Evolutionary conservation across 371 early-diverging fungal species (phyloP), one percentile per base, ranked within the genome.

Genomic region (Fennellomyces sp.): DNA sequence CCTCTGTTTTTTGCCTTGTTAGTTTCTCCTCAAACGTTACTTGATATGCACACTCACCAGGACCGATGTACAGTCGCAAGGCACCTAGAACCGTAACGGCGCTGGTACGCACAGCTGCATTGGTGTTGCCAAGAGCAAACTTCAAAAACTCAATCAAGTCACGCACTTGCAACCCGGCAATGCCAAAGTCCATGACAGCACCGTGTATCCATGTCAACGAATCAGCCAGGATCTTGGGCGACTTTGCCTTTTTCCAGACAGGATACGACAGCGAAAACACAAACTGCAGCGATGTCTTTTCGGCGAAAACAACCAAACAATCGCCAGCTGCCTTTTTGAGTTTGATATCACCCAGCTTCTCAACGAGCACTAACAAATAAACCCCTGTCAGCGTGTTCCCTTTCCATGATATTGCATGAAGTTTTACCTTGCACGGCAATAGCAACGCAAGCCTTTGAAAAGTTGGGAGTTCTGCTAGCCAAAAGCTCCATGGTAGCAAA

Each of bases 271-370:
- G 88, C 3, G 82, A 77, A 3, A 96, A 75, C 0, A 97, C 94
- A 69, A 94, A 91, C 55, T 88, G 87, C 0, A 97, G 72, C 0
- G 93, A 84, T 8, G 81, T 80, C 13, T 78, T 78, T 71, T 94
- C 95, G 0, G 91, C 89, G 54, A 92, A 88, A 1, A 78, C 75
- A 11, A 81, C 81, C 68, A 97, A 70, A 50, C 91, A 89, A 21
- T 91, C 92, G 6, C 88, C 88, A 0, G 95, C 93, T 0, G 87
- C 81, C 26, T 88, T 90, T 64, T 95, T 96, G 26, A 96, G 76
- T 68, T 97, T 97, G 63, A 93, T 89, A 61, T 97, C 98, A 15
- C 96, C 94, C 25, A 97, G 78, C 70, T 96, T 97, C 61, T 96
- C 98, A 0, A 85, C 89, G 42, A 95, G 74, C 1, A 81, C 90